phyloP scores from a whole-genome alignment of 352 stramenopile genomes.

The Phytophthora parvispora region DNA sequence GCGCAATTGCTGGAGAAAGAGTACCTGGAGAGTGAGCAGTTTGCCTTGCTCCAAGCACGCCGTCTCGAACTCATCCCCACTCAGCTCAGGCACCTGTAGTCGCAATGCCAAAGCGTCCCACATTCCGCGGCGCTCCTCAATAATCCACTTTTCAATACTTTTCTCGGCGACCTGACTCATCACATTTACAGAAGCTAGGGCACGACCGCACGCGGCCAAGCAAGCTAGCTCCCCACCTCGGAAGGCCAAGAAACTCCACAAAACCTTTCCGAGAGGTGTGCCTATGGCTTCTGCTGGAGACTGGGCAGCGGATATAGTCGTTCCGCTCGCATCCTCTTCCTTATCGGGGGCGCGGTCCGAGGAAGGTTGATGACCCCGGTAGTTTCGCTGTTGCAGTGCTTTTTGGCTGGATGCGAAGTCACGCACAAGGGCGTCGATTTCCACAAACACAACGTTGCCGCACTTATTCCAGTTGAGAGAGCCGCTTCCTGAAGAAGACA shows the following conservation, averaged over 20 bases:
- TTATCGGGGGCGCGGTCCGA: constrained; percentile 23
- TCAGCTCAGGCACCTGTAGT: constrained; percentile 83
- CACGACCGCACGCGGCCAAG: constrained; percentile 73
- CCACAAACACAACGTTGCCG: constrained; percentile 86
- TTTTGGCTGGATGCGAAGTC: constrained; percentile 83
- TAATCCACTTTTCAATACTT: constrained; percentile 89
- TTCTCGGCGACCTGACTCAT: constrained; percentile 87
- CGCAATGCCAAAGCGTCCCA: constrained; percentile 72
- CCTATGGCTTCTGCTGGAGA: constrained; percentile 67
- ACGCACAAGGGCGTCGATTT: constrained; percentile 82
- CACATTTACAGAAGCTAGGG: constrained; percentile 83
- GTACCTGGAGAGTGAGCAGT: constrained; percentile 80
- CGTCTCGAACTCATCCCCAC: constrained; percentile 81
- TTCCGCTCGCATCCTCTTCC: constrained; percentile 21
- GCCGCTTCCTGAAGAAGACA: constrained; percentile 10
- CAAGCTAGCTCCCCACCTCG: constrained; percentile 83
- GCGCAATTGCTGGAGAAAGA: constrained; percentile 80
- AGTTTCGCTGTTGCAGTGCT: constrained; percentile 32
- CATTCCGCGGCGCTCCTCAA: constrained; percentile 73
- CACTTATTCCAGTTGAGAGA: constrained; percentile 84
- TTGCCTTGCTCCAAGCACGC: constrained; percentile 80
- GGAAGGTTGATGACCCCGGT: constrained; percentile 19
- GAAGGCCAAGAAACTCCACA: constrained; percentile 88
- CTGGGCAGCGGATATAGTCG: constrained; percentile 11
- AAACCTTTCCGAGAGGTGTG: constrained; percentile 62